Evolutionary conservation across 169 alveolate species (phyloP).

Genomic region (Theileria equi): DNA sequence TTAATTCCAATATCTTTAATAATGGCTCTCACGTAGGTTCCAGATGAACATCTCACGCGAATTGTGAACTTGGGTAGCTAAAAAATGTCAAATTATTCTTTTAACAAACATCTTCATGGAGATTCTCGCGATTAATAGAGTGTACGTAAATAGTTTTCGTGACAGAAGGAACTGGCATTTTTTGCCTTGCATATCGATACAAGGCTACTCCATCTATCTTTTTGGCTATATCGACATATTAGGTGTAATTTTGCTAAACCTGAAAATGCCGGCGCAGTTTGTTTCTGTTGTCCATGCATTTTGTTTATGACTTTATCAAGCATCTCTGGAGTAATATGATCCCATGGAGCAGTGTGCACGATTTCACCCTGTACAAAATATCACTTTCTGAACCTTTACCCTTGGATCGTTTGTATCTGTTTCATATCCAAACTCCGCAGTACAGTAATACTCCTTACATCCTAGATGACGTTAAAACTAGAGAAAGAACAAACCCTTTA

Average conservation of each 20-base stretch:
- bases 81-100: no score
- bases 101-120: constrained; percentile 27
- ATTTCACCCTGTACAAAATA: constrained; percentile 24
- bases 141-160: constrained; percentile 11
- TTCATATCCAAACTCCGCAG: constrained; percentile 66
- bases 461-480: constrained; percentile 19
- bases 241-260: constrained; percentile 8
- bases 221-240: constrained; percentile 47
- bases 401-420: constrained; percentile 68
- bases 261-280: constrained; percentile 45
- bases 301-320: constrained; percentile 34
- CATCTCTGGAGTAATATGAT: constrained; percentile 35
- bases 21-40: constrained; percentile 73
- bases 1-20: constrained; percentile 67
- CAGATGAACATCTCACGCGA: constrained; percentile 66
- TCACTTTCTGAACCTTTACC: background rate
- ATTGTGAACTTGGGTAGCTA: constrained; percentile 68
- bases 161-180: constrained; percentile 42
- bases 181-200: constrained; percentile 63
- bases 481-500: constrained; percentile 28
- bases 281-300: constrained; percentile 43
- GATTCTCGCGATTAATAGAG: constrained; percentile 24
- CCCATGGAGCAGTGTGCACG: constrained; percentile 39
- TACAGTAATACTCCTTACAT: constrained; percentile 62
- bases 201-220: constrained; percentile 61